Conservation (phyloP, 441 rosid species). For the Aleurites moluccanus region DNA sequence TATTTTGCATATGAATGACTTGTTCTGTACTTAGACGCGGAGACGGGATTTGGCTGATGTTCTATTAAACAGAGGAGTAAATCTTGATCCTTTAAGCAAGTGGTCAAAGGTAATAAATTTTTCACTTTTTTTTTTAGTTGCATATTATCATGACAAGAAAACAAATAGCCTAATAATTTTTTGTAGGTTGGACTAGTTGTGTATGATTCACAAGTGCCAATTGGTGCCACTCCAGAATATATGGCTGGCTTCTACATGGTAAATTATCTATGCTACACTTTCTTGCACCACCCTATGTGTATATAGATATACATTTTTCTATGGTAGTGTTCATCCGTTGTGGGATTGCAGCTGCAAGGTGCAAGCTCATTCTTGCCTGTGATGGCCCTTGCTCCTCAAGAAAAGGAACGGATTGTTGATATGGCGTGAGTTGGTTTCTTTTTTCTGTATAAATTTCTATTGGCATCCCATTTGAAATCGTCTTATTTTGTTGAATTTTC, state of each 20-base stretch:
- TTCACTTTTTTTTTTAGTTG: not conserved
- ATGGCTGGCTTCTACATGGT: slow-evolving; percentile 92
- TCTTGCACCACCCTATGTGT: not conserved
- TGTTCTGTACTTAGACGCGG: slow-evolving; percentile 53
- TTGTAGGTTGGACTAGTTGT: slow-evolving; percentile 88
- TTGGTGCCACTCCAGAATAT: slow-evolving; percentile 98
- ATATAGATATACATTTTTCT: slow-evolving; percentile 4
- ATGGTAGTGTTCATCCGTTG: not conserved
- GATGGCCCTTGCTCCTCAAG: slow-evolving; percentile 99
- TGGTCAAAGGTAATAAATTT: slow-evolving; percentile 80
- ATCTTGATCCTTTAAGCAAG: slow-evolving; percentile 87
- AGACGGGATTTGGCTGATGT: slow-evolving; percentile 96
- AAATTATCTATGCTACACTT: slow-evolving; percentile 18
- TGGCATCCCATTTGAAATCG: slow-evolving; percentile 1
- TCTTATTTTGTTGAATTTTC: too few species aligned
- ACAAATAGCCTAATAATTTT: not conserved
- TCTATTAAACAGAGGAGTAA: slow-evolving; percentile 91
- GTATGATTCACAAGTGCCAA: slow-evolving; percentile 91
- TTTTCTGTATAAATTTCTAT: too few species aligned
- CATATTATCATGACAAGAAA: not conserved
- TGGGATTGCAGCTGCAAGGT: slow-evolving; percentile 71
- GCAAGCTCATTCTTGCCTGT: slow-evolving; percentile 97
- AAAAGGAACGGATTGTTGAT: slow-evolving; percentile 82
- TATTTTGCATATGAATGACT: slow-evolving; percentile 3
- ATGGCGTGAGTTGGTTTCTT: slow-evolving; percentile 72